Evolutionary conservation across 2,329 filamentous ascomycete genomes (phyloP), one percentile per base, ranked within the genome.

Genomic region (Fusarium burgessii): DNA sequence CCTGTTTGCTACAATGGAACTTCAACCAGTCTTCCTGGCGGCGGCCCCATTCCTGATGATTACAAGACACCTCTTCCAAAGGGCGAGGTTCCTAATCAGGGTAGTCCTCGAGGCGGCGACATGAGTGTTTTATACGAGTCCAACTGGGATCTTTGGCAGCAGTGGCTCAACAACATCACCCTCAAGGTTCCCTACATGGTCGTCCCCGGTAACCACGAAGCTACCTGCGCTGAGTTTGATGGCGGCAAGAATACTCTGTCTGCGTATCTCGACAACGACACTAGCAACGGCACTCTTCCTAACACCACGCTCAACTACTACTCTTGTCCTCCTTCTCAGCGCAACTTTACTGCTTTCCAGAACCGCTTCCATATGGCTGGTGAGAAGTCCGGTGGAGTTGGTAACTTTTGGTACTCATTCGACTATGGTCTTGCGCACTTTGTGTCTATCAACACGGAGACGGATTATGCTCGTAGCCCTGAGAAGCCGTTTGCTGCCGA

Each of bases 81-180:
- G 4, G 59, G 55, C 4, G 55, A 62, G 2, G 20, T 18, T 1
- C 55, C 59, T 0, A 62, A 38, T 13, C 55, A 50, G 18, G 59
- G 59, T 6, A 50, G 59, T 15, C 55, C 59, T 14, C 55, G 59
- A 3, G 55, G 55, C 1, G 59, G 59, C 4, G 59, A 62, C 5
- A 11, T 60, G 12, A 33, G 55, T 2, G 59, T 60, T 13, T 10
- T 62, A 9, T 62, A 62, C 2, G 59, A 62, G 23, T 62, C 59
- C 3, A 62, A 62, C n/a, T 62, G 59, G 59, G 59, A 60, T 32
- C 55, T 62, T n/a, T 62, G 59, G 59, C 59, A 62, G 14, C 59
- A 62, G 32, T 60, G 59, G 55, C 46, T 62, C 12, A 62, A 62
- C 11, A 50, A 29, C 0, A 42, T 62, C 9, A 62, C 59, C 17